A percentile compares a stretch with the other conserved stretches of the same genome.
phyloP scores from a whole-genome alignment of 306 rosid species.

The Hylodesmum podocarpum region DNA sequence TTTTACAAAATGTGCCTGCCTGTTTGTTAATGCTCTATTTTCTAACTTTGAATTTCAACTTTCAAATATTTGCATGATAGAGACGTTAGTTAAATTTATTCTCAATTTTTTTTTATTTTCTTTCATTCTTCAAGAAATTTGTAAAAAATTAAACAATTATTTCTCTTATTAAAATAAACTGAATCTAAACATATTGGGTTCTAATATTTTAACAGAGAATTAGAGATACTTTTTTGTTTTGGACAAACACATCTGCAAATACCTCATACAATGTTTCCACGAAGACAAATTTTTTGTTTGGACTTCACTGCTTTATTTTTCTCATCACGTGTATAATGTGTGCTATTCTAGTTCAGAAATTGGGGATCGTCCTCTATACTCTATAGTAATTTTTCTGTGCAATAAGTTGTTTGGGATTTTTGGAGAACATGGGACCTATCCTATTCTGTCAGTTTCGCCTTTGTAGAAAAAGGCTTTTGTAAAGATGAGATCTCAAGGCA shows the following conservation, averaged over 20 bases:
- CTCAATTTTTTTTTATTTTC: background rate
- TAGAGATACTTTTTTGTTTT: background rate
- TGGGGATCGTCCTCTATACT: too few species aligned
- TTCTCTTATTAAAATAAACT: background rate
- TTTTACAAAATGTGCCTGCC: background rate
- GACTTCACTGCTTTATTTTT: background rate
- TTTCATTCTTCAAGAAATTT: too few species aligned
- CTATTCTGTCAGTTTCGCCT: background rate
- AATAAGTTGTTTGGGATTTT: background rate
- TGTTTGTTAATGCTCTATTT: background rate
- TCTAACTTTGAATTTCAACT: background rate
- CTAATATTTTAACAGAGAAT: background rate
- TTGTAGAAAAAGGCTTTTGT: background rate
- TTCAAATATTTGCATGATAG: background rate
- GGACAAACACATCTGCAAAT: background rate
- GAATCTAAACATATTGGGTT: background rate
- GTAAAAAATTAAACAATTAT: too few species aligned
- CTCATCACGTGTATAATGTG: background rate
- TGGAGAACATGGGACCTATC: background rate
- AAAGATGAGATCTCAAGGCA: background rate
- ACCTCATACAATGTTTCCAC: background rate
- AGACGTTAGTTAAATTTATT: background rate
- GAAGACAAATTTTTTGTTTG: background rate
- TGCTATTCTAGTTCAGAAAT: background rate
- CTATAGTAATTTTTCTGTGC: background rate